Evolutionary conservation across 306 rosid species (phyloP).

Genomic region (Pueraria montana): DNA sequence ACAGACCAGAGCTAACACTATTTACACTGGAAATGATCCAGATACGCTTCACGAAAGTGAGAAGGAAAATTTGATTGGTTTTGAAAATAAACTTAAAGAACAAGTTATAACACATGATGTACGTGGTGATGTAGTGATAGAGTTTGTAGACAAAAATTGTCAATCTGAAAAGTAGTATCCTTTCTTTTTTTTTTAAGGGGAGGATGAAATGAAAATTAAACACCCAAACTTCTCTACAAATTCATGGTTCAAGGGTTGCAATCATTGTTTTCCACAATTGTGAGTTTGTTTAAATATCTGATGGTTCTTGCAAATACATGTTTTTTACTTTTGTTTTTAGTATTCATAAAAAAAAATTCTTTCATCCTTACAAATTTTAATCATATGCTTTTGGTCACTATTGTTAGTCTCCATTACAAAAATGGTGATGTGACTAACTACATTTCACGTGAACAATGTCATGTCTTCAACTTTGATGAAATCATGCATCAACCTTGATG

Average conservation of each 20-base stretch:
- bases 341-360: too few relatives aligned
- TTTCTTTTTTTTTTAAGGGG: background rate
- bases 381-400: too few relatives aligned
- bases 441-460: too few relatives aligned
- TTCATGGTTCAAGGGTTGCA: background rate
- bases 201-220: background rate
- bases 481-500: too few relatives aligned
- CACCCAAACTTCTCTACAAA: background rate
- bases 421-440: too few relatives aligned
- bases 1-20: background rate
- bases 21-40: background rate
- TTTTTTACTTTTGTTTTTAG: too few relatives aligned
- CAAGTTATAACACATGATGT: background rate
- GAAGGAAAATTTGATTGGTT: background rate
- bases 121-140: background rate
- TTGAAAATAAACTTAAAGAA: background rate
- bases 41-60: background rate
- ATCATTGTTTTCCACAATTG: background rate
- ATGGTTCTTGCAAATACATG: too few relatives aligned
- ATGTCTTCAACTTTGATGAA: too few relatives aligned
- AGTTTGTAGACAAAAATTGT: background rate
- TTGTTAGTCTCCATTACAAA: too few relatives aligned
- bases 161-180: background rate
- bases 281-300: too few relatives aligned
- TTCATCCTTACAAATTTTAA: too few relatives aligned